A percentile compares a stretch with the other conserved stretches of the same genome.
Evolutionary conservation across 495 filamentous ascomycete species (phyloP).

Genomic region (Sphaerosporella brunnea): DNA sequence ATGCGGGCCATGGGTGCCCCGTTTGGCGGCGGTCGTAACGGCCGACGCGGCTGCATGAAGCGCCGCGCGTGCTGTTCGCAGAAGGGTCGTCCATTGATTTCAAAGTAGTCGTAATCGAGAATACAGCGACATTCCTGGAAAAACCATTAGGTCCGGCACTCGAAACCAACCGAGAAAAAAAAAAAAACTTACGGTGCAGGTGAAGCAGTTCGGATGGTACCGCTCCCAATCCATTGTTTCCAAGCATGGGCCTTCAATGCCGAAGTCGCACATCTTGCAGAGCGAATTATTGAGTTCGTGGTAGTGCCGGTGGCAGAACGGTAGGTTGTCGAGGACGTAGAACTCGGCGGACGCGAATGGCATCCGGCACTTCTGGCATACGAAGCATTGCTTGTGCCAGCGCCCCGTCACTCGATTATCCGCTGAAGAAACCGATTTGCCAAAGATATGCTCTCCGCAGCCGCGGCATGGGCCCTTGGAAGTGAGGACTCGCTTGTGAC

Average conservation of each 20-base stretch:
- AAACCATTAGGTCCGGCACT: not conserved
- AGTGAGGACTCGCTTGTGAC: constrained; percentile 22
- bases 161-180: constrained; percentile 33
- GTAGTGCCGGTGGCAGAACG: constrained; percentile 86
- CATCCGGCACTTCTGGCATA: constrained; percentile 63
- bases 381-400: constrained; percentile 88
- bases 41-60: constrained; percentile 32
- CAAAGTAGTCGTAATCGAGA: constrained; percentile 37
- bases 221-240: constrained; percentile 62
- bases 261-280: constrained; percentile 57
- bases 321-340: constrained; percentile 71
- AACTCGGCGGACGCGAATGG: constrained; percentile 82
- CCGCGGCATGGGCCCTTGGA: constrained; percentile 65
- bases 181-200: constrained; percentile 49
- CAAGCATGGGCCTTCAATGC: constrained; percentile 91
- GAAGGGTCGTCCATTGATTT: constrained; percentile 47
- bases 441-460: constrained; percentile 58
- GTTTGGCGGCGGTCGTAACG: constrained; percentile 2
- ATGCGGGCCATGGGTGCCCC: too few relatives aligned
- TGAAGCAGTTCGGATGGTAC: constrained; percentile 76
- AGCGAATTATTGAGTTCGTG: constrained; percentile 77
- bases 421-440: constrained; percentile 83
- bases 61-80: constrained; percentile 75
- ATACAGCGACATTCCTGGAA: constrained; percentile 28
- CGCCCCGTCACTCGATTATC: constrained; percentile 85